Conservation (phyloP, 2,329 filamentous ascomycete species). For the Colletotrichum aenigma region DNA sequence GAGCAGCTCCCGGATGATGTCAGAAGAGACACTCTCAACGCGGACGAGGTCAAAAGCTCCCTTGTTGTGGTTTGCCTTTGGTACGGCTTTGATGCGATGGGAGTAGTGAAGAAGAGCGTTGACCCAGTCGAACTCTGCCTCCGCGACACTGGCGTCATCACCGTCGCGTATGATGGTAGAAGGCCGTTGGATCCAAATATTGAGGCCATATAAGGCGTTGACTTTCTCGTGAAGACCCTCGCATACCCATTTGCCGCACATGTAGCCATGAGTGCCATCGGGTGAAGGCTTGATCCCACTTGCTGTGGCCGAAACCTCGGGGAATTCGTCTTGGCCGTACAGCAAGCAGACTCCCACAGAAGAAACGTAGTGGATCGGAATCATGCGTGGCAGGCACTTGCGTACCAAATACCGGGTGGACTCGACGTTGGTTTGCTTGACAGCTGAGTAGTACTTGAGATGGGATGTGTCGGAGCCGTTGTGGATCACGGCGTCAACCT, state of each 20-base stretch:
- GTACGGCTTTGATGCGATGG: neutral
- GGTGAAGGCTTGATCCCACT: neutral
- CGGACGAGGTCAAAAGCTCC: neutral
- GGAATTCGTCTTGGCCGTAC: neutral
- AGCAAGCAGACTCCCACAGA: constrained; percentile 25
- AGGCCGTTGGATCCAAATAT: neutral
- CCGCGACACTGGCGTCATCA: neutral
- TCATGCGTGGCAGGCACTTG: constrained; percentile 20
- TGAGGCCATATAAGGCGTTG: neutral
- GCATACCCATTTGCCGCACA: neutral
- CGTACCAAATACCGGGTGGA: constrained; percentile 32
- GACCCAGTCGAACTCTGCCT: neutral
- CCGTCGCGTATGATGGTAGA: neutral
- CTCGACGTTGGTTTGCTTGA: constrained; percentile 31
- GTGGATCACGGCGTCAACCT: constrained; percentile 55
- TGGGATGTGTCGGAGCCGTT: constrained; percentile 22
- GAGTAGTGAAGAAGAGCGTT: neutral
- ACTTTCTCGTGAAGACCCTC: neutral
- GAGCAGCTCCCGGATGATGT: neutral
- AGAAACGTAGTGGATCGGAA: constrained; percentile 43
- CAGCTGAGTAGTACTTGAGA: constrained; percentile 32
- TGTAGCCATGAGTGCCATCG: neutral
- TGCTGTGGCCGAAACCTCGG: constrained; percentile 11
- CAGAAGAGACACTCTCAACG: neutral
- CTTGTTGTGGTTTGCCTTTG: neutral